Percentiles rank a stretch among this genome's conserved stretches.
These are phyloP conservation scores for Sextonia rubra DNA, from an alignment of 164 flowering plant genomes.

Conservation along the genomic window DNA sequence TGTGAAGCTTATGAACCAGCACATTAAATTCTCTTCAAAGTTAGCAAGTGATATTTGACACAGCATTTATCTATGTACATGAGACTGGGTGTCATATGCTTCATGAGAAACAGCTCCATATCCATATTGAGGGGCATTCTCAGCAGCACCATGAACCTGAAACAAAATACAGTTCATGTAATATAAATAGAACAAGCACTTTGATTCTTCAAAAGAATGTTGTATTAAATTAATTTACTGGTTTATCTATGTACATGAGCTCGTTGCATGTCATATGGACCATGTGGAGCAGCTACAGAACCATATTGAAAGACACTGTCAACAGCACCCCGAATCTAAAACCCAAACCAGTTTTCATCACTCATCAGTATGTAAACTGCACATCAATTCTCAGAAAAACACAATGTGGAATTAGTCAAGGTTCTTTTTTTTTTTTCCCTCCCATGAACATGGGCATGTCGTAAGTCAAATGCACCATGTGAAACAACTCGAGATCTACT, in stretches of 20 bases:
- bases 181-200: neutral
- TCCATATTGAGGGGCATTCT: conserved; percentile 15
- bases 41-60: conserved; percentile 7
- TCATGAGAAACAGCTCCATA: conserved; percentile 15
- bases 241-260: conserved; percentile 16
- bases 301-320: conserved; percentile 20
- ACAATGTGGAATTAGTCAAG: too few relatives aligned
- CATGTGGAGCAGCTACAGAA: conserved; percentile 16
- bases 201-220: neutral
- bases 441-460: conserved; percentile 1
- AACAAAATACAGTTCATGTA: neutral
- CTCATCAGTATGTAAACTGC: neutral
- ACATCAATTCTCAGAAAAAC: neutral
- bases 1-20: neutral
- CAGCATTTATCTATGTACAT: conserved; percentile 13
- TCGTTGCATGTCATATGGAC: conserved; percentile 23
- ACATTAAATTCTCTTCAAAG: neutral
- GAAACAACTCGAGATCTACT: conserved; percentile 17
- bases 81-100: neutral
- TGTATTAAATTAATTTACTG: too few relatives aligned
- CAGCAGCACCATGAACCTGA: conserved; percentile 26
- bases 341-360: neutral
- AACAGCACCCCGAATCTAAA: conserved; percentile 25
- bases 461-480: conserved; percentile 20
- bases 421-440: too few relatives aligned